Base-by-base conservation (phyloP, 2,329 filamentous ascomycete genomes). In the Cladosporium halotolerans region DNA sequence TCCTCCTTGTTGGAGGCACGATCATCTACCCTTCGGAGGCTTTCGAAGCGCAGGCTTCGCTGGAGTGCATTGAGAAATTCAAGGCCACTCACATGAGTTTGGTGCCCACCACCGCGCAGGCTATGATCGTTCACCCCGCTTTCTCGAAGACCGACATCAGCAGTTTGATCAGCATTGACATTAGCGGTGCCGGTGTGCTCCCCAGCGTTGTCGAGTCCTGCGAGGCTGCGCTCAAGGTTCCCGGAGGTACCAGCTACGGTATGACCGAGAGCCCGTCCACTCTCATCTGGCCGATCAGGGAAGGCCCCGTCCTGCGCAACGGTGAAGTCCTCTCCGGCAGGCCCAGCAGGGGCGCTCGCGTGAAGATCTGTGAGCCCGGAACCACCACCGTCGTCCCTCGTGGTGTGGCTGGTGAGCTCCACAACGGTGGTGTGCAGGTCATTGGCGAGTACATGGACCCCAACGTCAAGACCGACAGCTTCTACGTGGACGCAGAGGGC, bases 211-310 rank as follows among this genome's bases (percentile, higher is more conserved):
- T 65, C 23, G 62, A 65, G 38, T 57, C 60, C n/a, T 65, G 63
- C 42, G 59, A 60, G 14, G 54, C 61, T 14, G 59, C 61, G 2
- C 53, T 66, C 31, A 65, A 63, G 48, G 62, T 66, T 7, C 63
- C 63, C 5, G 62, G 59, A 10, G 62, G 60, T 32, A 62, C 62
- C 13, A 66, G 63, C 9, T 76, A 74, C 57, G 73, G 74, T 1
- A 74, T 77, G 74, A 76, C 72, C 18, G 74, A 77, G 56, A 71
- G 70, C 2, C 71, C 70, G 10, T 72, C 71, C 1, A 60, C 73
- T 3, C 61, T 74, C 31, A 73, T 71, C n/a, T 76, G 72, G 71
- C 60, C 57, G 10, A 59, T 62, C 8, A 36, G 64, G 62, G 51
- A 60, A 49, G 38, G 70, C 67, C 56, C 60, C 54, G 48, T 64